Evolutionary conservation across 2,329 filamentous ascomycete species (phyloP).

Genomic region (Rutstroemia sp.): DNA sequence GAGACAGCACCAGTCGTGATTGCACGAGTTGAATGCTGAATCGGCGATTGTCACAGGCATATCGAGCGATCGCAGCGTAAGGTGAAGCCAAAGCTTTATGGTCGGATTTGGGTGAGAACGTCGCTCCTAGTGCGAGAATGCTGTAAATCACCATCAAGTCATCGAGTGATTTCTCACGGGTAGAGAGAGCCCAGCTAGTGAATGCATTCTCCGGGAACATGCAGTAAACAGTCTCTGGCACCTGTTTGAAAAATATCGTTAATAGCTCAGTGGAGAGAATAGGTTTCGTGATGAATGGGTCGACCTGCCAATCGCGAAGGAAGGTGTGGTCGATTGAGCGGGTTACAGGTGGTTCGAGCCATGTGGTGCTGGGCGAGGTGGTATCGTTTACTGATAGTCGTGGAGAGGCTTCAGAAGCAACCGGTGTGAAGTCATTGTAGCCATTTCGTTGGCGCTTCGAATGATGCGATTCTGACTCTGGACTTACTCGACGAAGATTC

Average conservation of each 20-base stretch:
- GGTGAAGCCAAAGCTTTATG: slow-evolving; percentile 37
- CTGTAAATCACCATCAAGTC: slow-evolving; percentile 55
- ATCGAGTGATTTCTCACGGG: slow-evolving; percentile 38
- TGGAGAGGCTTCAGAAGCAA: slow-evolving; percentile 27
- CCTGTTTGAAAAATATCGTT: slow-evolving; percentile 48
- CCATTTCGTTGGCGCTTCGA: slow-evolving; percentile 27
- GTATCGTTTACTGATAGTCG: slow-evolving; percentile 18
- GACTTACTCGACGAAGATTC: slow-evolving; percentile 20
- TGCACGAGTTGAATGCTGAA: slow-evolving; percentile 60
- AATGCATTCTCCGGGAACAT: slow-evolving; percentile 50
- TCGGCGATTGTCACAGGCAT: slow-evolving; percentile 45
- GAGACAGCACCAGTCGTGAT: slow-evolving; percentile 55
- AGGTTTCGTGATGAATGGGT: slow-evolving; percentile 46
- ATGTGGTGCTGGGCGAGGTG: slow-evolving; percentile 18
- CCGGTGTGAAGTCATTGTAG: slow-evolving; percentile 27
- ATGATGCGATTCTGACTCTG: slow-evolving; percentile 24
- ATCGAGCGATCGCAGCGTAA: slow-evolving; percentile 49
- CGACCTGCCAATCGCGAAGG: slow-evolving; percentile 28
- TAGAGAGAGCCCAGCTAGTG: slow-evolving; percentile 43
- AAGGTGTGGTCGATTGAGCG: slow-evolving; percentile 14
- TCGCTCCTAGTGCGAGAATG: slow-evolving; percentile 48
- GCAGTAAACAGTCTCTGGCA: slow-evolving; percentile 46
- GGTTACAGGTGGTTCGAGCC: slow-evolving; percentile 14
- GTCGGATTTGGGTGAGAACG: slow-evolving; percentile 43
- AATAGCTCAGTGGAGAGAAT: slow-evolving; percentile 43